Evolutionary conservation across 805 yeast species (phyloP).

Genomic region (Komagataella mondaviorum): DNA sequence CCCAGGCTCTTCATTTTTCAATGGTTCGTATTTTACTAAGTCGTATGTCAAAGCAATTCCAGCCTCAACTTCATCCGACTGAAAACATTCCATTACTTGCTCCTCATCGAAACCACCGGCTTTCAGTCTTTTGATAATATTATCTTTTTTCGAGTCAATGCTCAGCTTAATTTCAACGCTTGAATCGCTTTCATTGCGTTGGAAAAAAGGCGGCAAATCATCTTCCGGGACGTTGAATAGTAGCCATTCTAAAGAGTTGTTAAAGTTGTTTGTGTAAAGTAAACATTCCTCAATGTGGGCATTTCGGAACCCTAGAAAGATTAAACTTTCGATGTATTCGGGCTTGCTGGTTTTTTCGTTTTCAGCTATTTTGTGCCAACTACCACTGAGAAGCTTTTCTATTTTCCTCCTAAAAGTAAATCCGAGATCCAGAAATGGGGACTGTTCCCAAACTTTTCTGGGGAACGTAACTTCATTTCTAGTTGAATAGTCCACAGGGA

Average conservation of each 20-base stretch:
- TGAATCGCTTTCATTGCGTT: constrained; percentile 42
- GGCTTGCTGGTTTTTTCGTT: constrained; percentile 4
- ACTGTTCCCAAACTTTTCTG: constrained; percentile 54
- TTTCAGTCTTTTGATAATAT: constrained; percentile 39
- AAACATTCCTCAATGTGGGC: constrained; percentile 65
- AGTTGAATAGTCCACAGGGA: constrained; percentile 2
- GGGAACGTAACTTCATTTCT: constrained; percentile 19
- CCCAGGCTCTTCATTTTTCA: constrained; percentile 8
- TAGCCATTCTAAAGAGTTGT: constrained; percentile 59
- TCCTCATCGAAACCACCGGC: constrained; percentile 62
- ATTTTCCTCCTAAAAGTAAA: constrained; percentile 48
- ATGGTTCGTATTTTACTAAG: constrained; percentile 10
- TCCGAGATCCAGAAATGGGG: constrained; percentile 56
- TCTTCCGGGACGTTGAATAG: constrained; percentile 89
- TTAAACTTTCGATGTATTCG: constrained; percentile 7
- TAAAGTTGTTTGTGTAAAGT: constrained; percentile 34
- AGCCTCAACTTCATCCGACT: constrained; percentile 34
- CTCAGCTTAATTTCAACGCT: constrained; percentile 42
- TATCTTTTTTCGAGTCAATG: constrained; percentile 39
- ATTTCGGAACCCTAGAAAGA: constrained; percentile 50
- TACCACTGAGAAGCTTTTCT: constrained; percentile 45
- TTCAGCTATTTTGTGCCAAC: constrained; percentile 9
- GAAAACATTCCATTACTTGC: constrained; percentile 39
- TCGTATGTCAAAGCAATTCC: constrained; percentile 34
- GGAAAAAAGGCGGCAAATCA: constrained; percentile 63